Conservation (phyloP, 805 yeast species). For the Cyberlindnera galapagoensis region DNA sequence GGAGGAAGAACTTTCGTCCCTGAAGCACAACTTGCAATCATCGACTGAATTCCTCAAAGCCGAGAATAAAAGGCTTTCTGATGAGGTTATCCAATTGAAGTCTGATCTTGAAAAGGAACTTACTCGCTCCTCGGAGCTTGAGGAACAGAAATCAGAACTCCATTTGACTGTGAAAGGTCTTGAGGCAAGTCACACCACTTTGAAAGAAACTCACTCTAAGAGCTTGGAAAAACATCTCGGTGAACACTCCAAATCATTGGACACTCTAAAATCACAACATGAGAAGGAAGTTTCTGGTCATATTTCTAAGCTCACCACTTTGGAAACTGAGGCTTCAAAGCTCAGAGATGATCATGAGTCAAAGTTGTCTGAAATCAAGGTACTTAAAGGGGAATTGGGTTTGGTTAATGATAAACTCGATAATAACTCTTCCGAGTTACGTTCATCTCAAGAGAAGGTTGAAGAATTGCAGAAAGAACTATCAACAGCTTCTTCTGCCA, state of each 20-base stretch:
- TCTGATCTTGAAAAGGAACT: constrained; percentile 11
- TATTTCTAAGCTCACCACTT: background rate
- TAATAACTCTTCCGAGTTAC: too few relatives aligned
- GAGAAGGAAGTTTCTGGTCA: background rate
- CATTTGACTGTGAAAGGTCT: constrained; percentile 7
- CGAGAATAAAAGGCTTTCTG: constrained; percentile 1
- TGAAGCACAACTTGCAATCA: background rate
- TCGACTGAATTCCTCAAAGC: background rate
- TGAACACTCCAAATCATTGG: too few relatives aligned
- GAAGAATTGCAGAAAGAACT: constrained; percentile 7
- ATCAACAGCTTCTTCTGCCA: too few relatives aligned
- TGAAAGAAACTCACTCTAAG: constrained; percentile 7
- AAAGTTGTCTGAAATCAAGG: too few relatives aligned
- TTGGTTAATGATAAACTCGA: too few relatives aligned
- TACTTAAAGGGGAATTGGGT: too few relatives aligned
- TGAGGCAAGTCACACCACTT: background rate
- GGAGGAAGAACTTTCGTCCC: background rate
- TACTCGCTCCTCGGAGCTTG: constrained; percentile 4
- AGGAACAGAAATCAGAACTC: constrained; percentile 9
- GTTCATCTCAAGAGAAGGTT: background rate
- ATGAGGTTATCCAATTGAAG: constrained; percentile 2
- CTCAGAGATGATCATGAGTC: too few relatives aligned
- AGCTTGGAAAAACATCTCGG: too few relatives aligned
- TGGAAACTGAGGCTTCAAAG: too few relatives aligned
- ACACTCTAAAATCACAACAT: too few relatives aligned